Evolutionary conservation across 164 flowering plant species (phyloP).

Genomic region (Buxus sempervirens): DNA sequence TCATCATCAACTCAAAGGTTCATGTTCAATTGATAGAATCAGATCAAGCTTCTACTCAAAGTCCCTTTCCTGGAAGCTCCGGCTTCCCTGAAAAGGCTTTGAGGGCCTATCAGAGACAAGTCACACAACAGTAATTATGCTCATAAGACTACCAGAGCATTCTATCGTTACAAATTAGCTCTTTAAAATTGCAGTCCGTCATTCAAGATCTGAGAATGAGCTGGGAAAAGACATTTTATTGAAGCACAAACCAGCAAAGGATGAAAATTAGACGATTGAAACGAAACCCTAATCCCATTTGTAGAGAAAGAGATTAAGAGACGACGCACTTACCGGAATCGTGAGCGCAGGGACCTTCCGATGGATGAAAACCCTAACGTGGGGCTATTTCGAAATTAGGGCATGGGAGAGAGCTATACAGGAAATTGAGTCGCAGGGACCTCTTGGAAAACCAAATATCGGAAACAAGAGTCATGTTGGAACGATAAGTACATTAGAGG

Average conservation of each 20-base stretch:
- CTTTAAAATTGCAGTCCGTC: background rate
- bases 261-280: background rate
- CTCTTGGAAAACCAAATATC: slow-evolving; percentile 5
- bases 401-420: slow-evolving; percentile 13
- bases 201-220: background rate
- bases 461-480: slow-evolving; percentile 8
- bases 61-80: too few species aligned
- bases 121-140: too few species aligned
- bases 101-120: too few species aligned
- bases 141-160: background rate
- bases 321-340: slow-evolving; percentile 14
- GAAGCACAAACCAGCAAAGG: background rate
- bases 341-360: slow-evolving; percentile 20
- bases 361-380: slow-evolving; percentile 31
- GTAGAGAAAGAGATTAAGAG: background rate
- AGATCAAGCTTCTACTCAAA: too few species aligned
- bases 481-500: background rate
- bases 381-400: slow-evolving; percentile 30
- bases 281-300: background rate
- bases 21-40: too few species aligned
- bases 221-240: background rate
- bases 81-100: too few species aligned
- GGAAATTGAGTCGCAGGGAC: slow-evolving; percentile 4
- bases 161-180: background rate
- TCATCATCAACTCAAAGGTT: too few species aligned